phyloP scores from a whole-genome alignment of 768 basidiomycete genomes.

The Rhizopogon rudus region DNA sequence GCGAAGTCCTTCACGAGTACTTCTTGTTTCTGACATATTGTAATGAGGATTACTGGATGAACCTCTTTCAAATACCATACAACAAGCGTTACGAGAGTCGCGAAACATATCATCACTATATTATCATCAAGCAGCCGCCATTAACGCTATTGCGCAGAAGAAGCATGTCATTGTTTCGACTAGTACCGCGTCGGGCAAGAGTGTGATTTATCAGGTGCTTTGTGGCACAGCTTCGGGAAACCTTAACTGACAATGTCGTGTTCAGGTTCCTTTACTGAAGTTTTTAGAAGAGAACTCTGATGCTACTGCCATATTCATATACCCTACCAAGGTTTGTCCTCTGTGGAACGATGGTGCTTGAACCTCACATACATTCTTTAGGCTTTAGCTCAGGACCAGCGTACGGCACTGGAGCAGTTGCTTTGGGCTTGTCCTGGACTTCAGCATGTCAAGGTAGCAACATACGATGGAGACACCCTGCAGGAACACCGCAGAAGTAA shows the following conservation, averaged over 20 bases:
- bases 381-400: conserved; percentile 91
- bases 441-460: conserved; percentile 60
- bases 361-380: conserved; percentile 20
- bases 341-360: neutral
- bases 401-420: conserved; percentile 61
- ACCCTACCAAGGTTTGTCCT: conserved; percentile 72
- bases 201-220: conserved; percentile 76
- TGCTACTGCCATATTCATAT: conserved; percentile 77
- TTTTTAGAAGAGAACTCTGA: conserved; percentile 56
- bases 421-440: conserved; percentile 56
- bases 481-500: conserved; percentile 59
- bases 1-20: neutral
- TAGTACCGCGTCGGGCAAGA: conserved; percentile 87
- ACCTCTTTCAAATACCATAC: conserved; percentile 54
- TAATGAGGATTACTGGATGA: conserved; percentile 42
- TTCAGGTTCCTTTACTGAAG: conserved; percentile 64
- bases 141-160: conserved; percentile 52
- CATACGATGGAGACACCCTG: conserved; percentile 88
- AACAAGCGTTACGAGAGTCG: conserved; percentile 48
- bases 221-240: neutral
- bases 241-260: neutral
- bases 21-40: neutral
- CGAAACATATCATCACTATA: conserved; percentile 65
- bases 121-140: conserved; percentile 64
- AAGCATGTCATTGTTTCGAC: conserved; percentile 85